These are phyloP conservation scores for Euryodendron excelsum DNA, from an alignment of 148 eudicot species.

Conservation along the genomic window DNA sequence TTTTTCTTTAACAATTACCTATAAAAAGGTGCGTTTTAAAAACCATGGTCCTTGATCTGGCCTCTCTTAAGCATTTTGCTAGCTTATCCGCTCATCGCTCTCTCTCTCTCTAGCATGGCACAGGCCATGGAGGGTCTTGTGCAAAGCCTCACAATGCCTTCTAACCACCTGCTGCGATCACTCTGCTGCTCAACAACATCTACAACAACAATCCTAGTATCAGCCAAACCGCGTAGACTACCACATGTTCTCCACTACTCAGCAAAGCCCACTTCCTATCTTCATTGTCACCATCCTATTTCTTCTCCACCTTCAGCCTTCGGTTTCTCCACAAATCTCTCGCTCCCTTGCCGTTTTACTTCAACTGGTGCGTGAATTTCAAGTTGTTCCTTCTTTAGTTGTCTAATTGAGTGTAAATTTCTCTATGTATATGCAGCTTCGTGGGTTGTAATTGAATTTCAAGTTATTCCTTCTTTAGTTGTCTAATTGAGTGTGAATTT, in stretches of 20 bases:
- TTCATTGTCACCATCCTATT: slow-evolving; percentile 7
- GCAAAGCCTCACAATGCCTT: slow-evolving; percentile 1
- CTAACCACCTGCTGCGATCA: neutral
- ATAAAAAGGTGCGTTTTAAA: too few species aligned
- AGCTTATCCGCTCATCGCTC: neutral
- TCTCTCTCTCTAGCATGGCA: neutral
- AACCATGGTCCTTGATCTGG: too few species aligned
- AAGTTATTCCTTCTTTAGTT: neutral
- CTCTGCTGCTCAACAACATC: neutral
- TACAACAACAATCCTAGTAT: neutral
- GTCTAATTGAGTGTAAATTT: neutral
- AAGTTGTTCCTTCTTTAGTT: neutral
- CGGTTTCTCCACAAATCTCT: slow-evolving; percentile 16
- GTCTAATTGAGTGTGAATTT: neutral
- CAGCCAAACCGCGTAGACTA: neutral
- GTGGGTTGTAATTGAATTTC: neutral
- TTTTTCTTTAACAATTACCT: too few species aligned
- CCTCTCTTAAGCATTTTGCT: neutral
- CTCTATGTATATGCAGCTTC: neutral
- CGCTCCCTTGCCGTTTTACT: slow-evolving; percentile 21
- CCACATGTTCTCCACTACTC: slow-evolving; percentile 17
- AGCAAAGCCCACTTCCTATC: slow-evolving; percentile 8
- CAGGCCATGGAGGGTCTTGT: slow-evolving; percentile 2
- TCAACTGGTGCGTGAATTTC: slow-evolving; percentile 33
- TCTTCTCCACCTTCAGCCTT: slow-evolving; percentile 22